Evolutionary conservation across 805 yeast genomes (phyloP).

Genomic region (Wickerhamiella alocasiicola): DNA sequence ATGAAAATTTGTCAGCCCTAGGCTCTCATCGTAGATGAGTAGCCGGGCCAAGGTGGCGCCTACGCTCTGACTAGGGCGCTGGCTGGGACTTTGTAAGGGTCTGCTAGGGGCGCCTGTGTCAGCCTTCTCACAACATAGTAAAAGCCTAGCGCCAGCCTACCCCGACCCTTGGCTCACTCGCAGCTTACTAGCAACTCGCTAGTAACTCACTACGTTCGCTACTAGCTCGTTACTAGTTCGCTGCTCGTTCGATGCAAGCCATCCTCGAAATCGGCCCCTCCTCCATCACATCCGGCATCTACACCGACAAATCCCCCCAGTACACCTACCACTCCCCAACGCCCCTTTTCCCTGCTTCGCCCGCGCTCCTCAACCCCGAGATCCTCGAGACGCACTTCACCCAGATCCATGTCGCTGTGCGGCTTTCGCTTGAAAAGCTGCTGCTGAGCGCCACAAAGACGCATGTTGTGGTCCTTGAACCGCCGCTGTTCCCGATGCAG

Average conservation of each 20-base stretch:
- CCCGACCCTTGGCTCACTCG: too few relatives aligned
- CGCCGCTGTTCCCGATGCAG: slow-evolving; percentile 17
- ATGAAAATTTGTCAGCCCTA: too few relatives aligned
- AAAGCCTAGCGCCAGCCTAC: too few relatives aligned
- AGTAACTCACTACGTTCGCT: too few relatives aligned
- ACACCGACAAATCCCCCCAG: slow-evolving; percentile 13
- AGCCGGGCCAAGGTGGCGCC: too few relatives aligned
- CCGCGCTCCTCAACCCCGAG: not conserved
- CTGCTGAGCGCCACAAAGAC: slow-evolving; percentile 13
- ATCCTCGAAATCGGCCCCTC: slow-evolving; percentile 12
- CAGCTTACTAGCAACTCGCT: too few relatives aligned
- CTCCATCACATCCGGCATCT: slow-evolving; percentile 14
- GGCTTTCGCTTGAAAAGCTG: slow-evolving; percentile 12
- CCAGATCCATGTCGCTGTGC: slow-evolving; percentile 11
- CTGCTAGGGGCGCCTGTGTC: too few relatives aligned
- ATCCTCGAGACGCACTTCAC: slow-evolving; percentile 1
- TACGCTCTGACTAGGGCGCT: too few relatives aligned
- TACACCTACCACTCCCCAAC: not conserved
- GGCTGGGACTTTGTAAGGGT: too few relatives aligned
- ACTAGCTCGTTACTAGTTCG: too few relatives aligned
- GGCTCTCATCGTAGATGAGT: too few relatives aligned
- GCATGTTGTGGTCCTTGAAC: slow-evolving; percentile 18
- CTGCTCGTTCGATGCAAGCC: slow-evolving; percentile 15
- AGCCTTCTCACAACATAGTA: too few relatives aligned
- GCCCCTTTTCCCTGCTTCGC: slow-evolving; percentile 5